These are phyloP conservation scores for Russula sp. DNA, from an alignment of 768 basidiomycete genomes.

Conservation along the genomic window DNA sequence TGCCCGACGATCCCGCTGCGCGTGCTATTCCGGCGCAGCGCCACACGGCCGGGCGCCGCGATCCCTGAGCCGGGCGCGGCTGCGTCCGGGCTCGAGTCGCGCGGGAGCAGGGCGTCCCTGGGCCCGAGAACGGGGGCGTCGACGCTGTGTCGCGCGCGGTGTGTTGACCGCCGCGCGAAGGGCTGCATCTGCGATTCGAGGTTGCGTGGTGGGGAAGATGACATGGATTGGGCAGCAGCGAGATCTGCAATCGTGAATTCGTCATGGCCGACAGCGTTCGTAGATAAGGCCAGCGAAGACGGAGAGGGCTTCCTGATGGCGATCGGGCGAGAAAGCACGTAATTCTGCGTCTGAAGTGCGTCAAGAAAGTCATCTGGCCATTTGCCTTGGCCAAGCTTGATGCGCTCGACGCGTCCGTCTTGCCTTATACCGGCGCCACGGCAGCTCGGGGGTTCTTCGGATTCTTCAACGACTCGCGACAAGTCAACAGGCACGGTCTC, in stretches of 20 bases:
- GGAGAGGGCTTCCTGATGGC: constrained; percentile 12
- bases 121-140: constrained; percentile 40
- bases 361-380: constrained; percentile 81
- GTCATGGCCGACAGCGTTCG: neutral
- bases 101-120: constrained; percentile 32
- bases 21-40: constrained; percentile 50
- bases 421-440: constrained; percentile 16
- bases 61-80: constrained; percentile 31
- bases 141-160: constrained; percentile 59
- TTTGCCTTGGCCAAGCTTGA: constrained; percentile 70
- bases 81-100: constrained; percentile 55
- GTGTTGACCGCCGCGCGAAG: constrained; percentile 46
- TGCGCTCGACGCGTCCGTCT: constrained; percentile 34
- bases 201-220: constrained; percentile 12
- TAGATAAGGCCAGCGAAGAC: neutral
- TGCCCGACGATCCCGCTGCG: constrained; percentile 2
- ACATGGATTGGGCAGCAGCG: neutral
- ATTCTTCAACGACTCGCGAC: constrained; percentile 63
- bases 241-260: neutral
- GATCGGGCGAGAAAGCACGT: constrained; percentile 14
- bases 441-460: constrained; percentile 39
- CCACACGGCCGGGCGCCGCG: constrained; percentile 35
- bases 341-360: constrained; percentile 38
- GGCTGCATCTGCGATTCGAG: constrained; percentile 43
- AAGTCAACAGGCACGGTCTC: constrained; percentile 58